phyloP scores from a whole-genome alignment of 1,139 yeast genomes.

The Yamadazyma siamensis region DNA sequence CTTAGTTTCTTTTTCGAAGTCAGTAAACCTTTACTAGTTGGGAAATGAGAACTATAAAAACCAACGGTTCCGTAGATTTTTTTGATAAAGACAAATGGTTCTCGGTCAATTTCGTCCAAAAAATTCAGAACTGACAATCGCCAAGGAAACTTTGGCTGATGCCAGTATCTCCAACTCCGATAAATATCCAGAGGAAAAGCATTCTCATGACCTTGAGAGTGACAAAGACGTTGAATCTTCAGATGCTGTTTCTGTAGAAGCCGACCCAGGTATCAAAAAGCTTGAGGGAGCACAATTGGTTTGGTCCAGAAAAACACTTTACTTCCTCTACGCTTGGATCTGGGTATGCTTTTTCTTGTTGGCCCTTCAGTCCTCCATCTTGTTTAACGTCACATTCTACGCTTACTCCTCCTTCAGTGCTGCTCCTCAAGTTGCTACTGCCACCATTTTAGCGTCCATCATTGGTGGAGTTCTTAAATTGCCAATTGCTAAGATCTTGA shows the following conservation, averaged over 20 bases:
- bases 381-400: conserved; percentile 2
- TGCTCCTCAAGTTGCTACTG: conserved; percentile 34
- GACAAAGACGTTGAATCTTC: not conserved
- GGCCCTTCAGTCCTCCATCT: conserved; percentile 5
- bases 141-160: not conserved
- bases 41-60: too few relatives aligned
- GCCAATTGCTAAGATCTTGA: conserved; percentile 35
- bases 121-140: not conserved
- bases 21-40: too few relatives aligned
- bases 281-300: conserved; percentile 4
- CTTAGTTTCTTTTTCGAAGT: too few relatives aligned
- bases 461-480: conserved; percentile 35
- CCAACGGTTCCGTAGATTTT: not conserved
- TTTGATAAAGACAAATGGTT: not conserved
- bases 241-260: conserved; percentile 5
- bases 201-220: not conserved
- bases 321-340: conserved; percentile 5
- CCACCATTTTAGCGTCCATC: conserved; percentile 34
- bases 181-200: too few relatives aligned
- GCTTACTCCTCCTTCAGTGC: conserved; percentile 33
- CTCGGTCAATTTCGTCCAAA: not conserved
- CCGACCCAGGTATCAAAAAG: conserved; percentile 5
- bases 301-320: conserved; percentile 4
- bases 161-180: too few relatives aligned
- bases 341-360: conserved; percentile 6